Percentiles rank a stretch among this genome's conserved stretches.
Evolutionary conservation across 2,329 filamentous ascomycete genomes (phyloP).

Genomic region (Metarhizium brunneum): DNA sequence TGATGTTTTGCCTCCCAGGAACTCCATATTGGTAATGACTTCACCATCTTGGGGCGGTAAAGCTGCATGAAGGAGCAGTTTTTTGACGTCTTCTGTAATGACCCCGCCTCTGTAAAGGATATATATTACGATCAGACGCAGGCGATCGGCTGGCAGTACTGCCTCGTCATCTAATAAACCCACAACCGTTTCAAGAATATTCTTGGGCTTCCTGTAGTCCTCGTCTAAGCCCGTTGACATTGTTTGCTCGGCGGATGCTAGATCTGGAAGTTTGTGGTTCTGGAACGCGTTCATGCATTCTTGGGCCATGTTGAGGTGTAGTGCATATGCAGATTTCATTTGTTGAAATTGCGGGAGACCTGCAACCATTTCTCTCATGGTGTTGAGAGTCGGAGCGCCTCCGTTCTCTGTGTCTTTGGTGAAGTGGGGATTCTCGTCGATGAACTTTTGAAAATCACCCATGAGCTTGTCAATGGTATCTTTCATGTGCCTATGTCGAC

Average conservation of each 20-base stretch:
- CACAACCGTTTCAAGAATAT: slow-evolving; percentile 75
- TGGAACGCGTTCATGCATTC: slow-evolving; percentile 95
- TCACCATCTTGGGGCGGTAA: slow-evolving; percentile 66
- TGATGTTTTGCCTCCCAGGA: slow-evolving; percentile 68
- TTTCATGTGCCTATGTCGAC: slow-evolving; percentile 94
- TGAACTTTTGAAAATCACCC: slow-evolving; percentile 85
- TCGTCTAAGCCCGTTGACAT: slow-evolving; percentile 89
- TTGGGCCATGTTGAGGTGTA: slow-evolving; percentile 94
- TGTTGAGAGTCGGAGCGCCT: slow-evolving; percentile 69
- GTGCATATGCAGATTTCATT: slow-evolving; percentile 88
- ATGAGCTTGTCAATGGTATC: slow-evolving; percentile 92
- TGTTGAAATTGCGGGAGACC: slow-evolving; percentile 90
- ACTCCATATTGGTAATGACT: slow-evolving; percentile 66
- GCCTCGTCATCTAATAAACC: slow-evolving; percentile 80
- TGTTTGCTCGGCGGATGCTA: slow-evolving; percentile 82
- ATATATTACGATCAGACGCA: slow-evolving; percentile 80
- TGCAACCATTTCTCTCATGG: slow-evolving; percentile 95
- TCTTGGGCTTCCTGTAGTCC: slow-evolving; percentile 84
- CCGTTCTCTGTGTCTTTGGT: slow-evolving; percentile 53
- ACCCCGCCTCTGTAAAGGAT: slow-evolving; percentile 80
- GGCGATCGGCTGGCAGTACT: slow-evolving; percentile 61
- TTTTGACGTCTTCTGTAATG: slow-evolving; percentile 72
- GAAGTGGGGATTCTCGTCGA: slow-evolving; percentile 87
- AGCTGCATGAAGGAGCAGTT: slow-evolving; percentile 73
- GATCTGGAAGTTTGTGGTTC: slow-evolving; percentile 71